Percentiles rank a stretch among this genome's conserved stretches.
Conservation (phyloP, 108 stramenopile genomes). For the Pseudonitzschia delicatissima region DNA sequence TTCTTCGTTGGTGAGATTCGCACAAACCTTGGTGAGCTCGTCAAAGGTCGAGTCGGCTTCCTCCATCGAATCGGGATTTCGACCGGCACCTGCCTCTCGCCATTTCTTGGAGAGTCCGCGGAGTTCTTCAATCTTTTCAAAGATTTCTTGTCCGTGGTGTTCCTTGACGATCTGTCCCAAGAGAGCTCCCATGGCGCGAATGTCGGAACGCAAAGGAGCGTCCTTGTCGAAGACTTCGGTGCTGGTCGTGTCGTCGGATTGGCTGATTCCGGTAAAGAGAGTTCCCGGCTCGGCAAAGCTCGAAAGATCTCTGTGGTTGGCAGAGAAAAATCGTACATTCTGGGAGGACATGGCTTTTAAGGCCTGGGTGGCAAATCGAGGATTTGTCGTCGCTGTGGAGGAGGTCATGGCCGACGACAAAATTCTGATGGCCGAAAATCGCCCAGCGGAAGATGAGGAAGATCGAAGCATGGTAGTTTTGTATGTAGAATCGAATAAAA, state of each 20-base stretch:
- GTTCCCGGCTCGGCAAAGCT: slow-evolving; percentile 13
- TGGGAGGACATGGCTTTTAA: too few relatives aligned
- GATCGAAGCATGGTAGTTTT: not conserved
- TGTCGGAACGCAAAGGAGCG: slow-evolving; percentile 58
- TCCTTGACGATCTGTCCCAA: slow-evolving; percentile 67
- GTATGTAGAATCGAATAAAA: too few relatives aligned
- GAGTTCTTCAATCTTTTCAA: slow-evolving; percentile 66
- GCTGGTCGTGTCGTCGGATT: slow-evolving; percentile 4
- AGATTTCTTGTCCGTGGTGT: slow-evolving; percentile 55
- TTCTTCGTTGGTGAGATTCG: slow-evolving; percentile 54
- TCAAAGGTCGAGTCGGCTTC: slow-evolving; percentile 42
- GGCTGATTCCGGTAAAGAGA: not conserved
- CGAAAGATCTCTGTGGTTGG: not conserved
- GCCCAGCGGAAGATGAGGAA: not conserved
- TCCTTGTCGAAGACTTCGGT: slow-evolving; percentile 25
- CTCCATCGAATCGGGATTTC: slow-evolving; percentile 19
- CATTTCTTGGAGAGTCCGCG: slow-evolving; percentile 63
- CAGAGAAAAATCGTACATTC: too few relatives aligned
- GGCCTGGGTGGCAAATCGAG: not conserved
- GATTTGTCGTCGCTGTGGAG: not conserved
- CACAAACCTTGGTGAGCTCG: slow-evolving; percentile 43
- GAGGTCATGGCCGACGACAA: not conserved
- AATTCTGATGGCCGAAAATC: too few relatives aligned
- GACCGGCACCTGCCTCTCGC: slow-evolving; percentile 45
- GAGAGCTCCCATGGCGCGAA: slow-evolving; percentile 77